phyloP scores from a whole-genome alignment of 208 protist genomes.

The Acanthamoeba triangularis region DNA sequence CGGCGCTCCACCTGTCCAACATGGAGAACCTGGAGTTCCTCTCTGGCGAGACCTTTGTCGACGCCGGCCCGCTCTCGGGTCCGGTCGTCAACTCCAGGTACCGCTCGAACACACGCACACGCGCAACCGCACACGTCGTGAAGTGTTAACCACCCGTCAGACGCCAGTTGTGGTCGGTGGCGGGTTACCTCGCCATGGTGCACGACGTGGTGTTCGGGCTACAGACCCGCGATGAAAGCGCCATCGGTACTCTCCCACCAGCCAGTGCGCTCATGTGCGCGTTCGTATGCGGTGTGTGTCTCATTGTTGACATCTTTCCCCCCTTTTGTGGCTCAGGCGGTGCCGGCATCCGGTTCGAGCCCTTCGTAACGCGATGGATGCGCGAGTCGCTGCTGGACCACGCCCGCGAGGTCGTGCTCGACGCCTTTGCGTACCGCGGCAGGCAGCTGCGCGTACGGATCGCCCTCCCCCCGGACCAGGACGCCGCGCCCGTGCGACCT shows the following conservation, averaged over 20 bases:
- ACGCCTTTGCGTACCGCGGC: neutral
- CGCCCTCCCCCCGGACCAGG: neutral
- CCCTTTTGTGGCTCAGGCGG: too few relatives aligned
- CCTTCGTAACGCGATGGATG: conserved; percentile 5
- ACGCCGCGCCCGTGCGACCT: too few relatives aligned
- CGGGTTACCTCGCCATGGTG: conserved; percentile 1
- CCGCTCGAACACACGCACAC: neutral
- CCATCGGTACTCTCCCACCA: neutral
- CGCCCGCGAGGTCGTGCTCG: neutral
- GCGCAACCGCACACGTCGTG: neutral
- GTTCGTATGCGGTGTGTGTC: too few relatives aligned
- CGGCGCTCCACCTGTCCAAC: conserved; percentile 33
- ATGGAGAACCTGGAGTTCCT: conserved; percentile 61
- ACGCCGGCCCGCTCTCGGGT: neutral
- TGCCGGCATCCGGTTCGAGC: neutral
- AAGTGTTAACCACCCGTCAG: neutral
- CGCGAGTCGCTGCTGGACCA: neutral
- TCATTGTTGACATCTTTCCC: neutral
- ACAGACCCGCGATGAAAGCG: neutral
- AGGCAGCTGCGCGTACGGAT: neutral
- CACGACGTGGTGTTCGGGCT: neutral
- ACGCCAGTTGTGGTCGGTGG: conserved; percentile 25
- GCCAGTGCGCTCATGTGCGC: too few relatives aligned
- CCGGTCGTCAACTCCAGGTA: conserved; percentile 9
- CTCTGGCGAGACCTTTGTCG: conserved; percentile 15